Percentiles rank a stretch among this genome's conserved stretches.
Evolutionary conservation across 495 filamentous ascomycete genomes (phyloP).

Genomic region (Penicillium desertorum): DNA sequence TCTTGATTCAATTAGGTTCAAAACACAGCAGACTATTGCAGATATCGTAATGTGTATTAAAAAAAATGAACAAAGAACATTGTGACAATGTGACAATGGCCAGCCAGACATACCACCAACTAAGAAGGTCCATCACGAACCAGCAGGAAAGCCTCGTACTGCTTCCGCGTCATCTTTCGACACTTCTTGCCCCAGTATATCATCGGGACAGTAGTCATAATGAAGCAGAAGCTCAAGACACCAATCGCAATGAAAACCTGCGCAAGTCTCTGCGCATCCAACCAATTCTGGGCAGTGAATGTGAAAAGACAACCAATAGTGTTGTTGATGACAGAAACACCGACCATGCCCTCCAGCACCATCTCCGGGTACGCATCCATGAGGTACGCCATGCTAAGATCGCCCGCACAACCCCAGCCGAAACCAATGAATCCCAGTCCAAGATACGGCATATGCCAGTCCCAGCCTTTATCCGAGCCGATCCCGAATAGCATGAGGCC

Average conservation of each 20-base stretch:
- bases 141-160: conserved; percentile 21
- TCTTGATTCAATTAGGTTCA: background rate
- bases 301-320: conserved; percentile 38
- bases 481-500: conserved; percentile 39
- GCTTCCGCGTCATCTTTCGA: conserved; percentile 18
- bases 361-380: conserved; percentile 37
- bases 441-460: conserved; percentile 29
- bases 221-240: conserved; percentile 19
- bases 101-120: background rate
- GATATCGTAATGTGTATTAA: background rate
- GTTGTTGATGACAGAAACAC: conserved; percentile 39
- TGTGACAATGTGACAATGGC: no score
- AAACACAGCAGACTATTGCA: background rate
- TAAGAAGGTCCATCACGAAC: conserved; percentile 19
- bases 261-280: conserved; percentile 20
- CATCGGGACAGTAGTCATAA: conserved; percentile 23
- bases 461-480: conserved; percentile 27
- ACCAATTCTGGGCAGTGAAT: conserved; percentile 26
- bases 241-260: conserved; percentile 34
- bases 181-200: conserved; percentile 23
- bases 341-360: conserved; percentile 39
- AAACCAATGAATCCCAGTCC: conserved; percentile 37
- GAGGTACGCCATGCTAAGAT: conserved; percentile 34
- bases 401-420: conserved; percentile 38
- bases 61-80: background rate